phyloP scores from a whole-genome alignment of 345 rosid genomes.

The Populus euphratica region DNA sequence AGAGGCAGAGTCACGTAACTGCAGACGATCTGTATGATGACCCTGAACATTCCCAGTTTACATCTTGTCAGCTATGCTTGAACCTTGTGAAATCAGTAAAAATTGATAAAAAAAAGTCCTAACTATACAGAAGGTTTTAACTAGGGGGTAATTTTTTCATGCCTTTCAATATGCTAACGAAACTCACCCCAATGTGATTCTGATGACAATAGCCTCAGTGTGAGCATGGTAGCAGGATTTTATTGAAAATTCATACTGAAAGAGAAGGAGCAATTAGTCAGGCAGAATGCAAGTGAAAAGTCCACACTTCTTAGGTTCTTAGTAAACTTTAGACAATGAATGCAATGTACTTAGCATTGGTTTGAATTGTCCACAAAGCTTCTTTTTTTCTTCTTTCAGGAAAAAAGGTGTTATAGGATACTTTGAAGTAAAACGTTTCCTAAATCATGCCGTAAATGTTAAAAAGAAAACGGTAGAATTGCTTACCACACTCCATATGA shows the following conservation, averaged over 20 bases:
- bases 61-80: conserved; percentile 3
- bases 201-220: conserved; percentile 50
- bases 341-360: too few relatives aligned
- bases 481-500: conserved; percentile 70
- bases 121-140: not conserved
- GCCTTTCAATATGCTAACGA: not conserved
- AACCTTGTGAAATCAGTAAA: not conserved
- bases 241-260: conserved; percentile 58
- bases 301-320: too few relatives aligned
- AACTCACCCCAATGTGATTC: conserved; percentile 77
- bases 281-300: not conserved
- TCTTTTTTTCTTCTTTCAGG: not conserved
- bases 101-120: not conserved
- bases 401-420: not conserved
- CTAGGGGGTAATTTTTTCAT: not conserved
- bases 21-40: conserved; percentile 70
- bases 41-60: conserved; percentile 42
- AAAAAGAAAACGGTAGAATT: conserved; percentile 6
- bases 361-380: too few relatives aligned
- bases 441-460: not conserved
- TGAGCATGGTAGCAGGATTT: conserved; percentile 56
- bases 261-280: not conserved
- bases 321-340: too few relatives aligned
- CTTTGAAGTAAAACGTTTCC: not conserved
- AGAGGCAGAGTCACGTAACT: conserved; percentile 94